A percentile compares a stretch with the other conserved stretches of the same genome.
Conservation (phyloP, 345 rosid genomes). For the Acer campestre region DNA sequence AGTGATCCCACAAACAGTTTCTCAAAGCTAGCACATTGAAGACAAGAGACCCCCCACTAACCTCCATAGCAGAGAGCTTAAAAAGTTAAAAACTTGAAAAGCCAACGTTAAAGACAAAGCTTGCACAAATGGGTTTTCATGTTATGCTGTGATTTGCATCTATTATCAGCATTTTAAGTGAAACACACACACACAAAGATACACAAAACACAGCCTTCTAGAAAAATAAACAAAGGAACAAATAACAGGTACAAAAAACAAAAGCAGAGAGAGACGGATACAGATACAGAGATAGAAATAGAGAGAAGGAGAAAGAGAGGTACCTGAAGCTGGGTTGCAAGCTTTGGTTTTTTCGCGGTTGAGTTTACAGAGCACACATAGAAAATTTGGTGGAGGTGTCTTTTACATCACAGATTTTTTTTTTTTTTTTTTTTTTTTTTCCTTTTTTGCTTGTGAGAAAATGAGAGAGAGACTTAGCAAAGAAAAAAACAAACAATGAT, state of each 20-base stretch:
- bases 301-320: slow-evolving; percentile 9
- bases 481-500: neutral
- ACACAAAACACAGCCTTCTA: neutral
- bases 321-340: slow-evolving; percentile 18
- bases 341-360: slow-evolving; percentile 2
- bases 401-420: neutral
- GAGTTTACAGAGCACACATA: neutral
- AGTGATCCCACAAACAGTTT: slow-evolving; percentile 35
- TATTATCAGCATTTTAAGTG: slow-evolving; percentile 15
- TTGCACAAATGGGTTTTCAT: slow-evolving; percentile 43
- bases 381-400: slow-evolving; percentile 7
- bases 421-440: too few species aligned
- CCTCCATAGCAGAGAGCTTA: slow-evolving; percentile 31
- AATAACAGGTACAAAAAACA: neutral
- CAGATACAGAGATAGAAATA: neutral
- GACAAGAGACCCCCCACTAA: slow-evolving; percentile 14
- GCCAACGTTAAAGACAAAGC: slow-evolving; percentile 39
- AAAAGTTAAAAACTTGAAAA: slow-evolving; percentile 26
- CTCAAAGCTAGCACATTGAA: slow-evolving; percentile 27
- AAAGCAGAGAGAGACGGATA: neutral
- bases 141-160: slow-evolving; percentile 35
- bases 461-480: neutral
- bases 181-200: neutral
- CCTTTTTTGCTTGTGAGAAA: neutral
- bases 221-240: neutral